phyloP scores from a whole-genome alignment of 1,284 basidiomycete species.

The Cutaneotrichosporon spelunceum region DNA sequence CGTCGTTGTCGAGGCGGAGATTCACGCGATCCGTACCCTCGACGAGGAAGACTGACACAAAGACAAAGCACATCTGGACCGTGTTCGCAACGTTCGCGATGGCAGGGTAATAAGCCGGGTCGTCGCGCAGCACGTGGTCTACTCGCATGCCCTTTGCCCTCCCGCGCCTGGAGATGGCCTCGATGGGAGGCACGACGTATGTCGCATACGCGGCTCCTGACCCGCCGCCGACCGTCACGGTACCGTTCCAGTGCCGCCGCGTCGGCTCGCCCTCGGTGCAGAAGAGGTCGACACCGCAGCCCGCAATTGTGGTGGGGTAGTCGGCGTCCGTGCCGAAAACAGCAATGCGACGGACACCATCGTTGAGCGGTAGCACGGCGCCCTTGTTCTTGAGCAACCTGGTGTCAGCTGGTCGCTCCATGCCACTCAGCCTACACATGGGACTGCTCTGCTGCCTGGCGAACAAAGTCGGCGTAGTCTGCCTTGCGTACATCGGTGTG shows the following conservation, averaged over 20 bases:
- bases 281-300: conserved; percentile 46
- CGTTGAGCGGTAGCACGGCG: conserved; percentile 31
- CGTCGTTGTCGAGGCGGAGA: conserved; percentile 45
- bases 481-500: conserved; percentile 34
- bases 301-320: conserved; percentile 38
- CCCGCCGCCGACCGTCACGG: conserved; percentile 47
- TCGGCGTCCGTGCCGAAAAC: conserved; percentile 48
- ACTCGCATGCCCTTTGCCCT: conserved; percentile 35
- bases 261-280: conserved; percentile 28
- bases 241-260: conserved; percentile 48
- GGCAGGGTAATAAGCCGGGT: conserved; percentile 31
- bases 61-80: conserved; percentile 53
- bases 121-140: conserved; percentile 44
- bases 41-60: conserved; percentile 49
- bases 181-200: conserved; percentile 48
- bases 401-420: neutral
- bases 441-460: conserved; percentile 43
- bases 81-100: conserved; percentile 36
- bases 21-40: conserved; percentile 51
- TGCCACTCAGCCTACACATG: conserved; percentile 33
- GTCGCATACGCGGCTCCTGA: conserved; percentile 46
- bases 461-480: conserved; percentile 35
- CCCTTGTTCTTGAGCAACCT: conserved; percentile 33
- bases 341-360: conserved; percentile 35
- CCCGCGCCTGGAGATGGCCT: conserved; percentile 42